A percentile compares a stretch with the other conserved stretches of the same genome.
Conservation (phyloP, 805 yeast species). For the Starmera quercuum region DNA sequence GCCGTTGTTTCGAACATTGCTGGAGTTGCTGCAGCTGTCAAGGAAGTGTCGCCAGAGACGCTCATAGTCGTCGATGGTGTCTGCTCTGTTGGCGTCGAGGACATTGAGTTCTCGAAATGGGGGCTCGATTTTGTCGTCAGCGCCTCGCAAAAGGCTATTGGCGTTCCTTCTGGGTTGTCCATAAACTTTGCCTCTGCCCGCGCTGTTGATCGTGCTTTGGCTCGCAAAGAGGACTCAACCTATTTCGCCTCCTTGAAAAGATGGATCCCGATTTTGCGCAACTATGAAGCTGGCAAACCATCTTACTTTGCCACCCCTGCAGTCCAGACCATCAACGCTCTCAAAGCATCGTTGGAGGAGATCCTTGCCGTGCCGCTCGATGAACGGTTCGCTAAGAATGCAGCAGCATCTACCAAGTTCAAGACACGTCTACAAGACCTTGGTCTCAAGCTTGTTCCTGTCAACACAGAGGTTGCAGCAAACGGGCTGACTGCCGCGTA, state of each 20-base stretch:
- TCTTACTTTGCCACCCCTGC: slow-evolving; percentile 98
- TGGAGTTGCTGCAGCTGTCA: slow-evolving; percentile 52
- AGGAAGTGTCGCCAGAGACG: slow-evolving; percentile 66
- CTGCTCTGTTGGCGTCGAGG: slow-evolving; percentile 89
- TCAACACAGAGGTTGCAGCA: slow-evolving; percentile 54
- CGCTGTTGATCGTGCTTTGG: slow-evolving; percentile 56
- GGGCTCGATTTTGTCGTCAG: slow-evolving; percentile 81
- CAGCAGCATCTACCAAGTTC: slow-evolving; percentile 52
- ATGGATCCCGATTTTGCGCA: slow-evolving; percentile 86
- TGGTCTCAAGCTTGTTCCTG: slow-evolving; percentile 67
- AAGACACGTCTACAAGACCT: slow-evolving; percentile 47
- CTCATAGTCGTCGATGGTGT: slow-evolving; percentile 88
- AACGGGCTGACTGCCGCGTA: slow-evolving; percentile 83
- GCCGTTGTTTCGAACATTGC: slow-evolving; percentile 79
- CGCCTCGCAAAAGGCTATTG: slow-evolving; percentile 93
- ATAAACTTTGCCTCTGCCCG: slow-evolving; percentile 69
- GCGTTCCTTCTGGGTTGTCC: slow-evolving; percentile 89
- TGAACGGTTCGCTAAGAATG: slow-evolving; percentile 57
- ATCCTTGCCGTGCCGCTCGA: slow-evolving; percentile 51
- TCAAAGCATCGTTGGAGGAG: slow-evolving; percentile 68
- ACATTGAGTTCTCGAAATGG: slow-evolving; percentile 81
- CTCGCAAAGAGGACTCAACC: slow-evolving; percentile 34
- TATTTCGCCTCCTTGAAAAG: slow-evolving; percentile 65
- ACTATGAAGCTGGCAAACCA: slow-evolving; percentile 72
- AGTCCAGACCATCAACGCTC: slow-evolving; percentile 75